Conservation (phyloP, 106 monocot species). For the Allium fistulosum region DNA sequence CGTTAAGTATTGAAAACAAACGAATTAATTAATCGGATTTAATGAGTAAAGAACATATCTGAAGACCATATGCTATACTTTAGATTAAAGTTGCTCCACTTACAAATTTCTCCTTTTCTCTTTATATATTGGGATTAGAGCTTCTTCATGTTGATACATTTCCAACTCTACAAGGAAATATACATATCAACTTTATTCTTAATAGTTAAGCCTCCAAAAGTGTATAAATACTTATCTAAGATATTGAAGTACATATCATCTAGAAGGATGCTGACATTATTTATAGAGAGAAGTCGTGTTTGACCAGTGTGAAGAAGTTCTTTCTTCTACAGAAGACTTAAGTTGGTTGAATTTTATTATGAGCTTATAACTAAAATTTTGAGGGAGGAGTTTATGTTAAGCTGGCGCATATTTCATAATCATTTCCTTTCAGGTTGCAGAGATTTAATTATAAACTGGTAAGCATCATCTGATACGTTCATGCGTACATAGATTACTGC, state of each 20-base stretch:
- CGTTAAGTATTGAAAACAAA: neutral
- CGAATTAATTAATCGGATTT: neutral
- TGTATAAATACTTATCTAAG: too few relatives aligned
- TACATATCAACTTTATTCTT: neutral
- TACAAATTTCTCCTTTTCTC: neutral
- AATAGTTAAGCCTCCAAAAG: too few relatives aligned
- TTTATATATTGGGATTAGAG: neutral
- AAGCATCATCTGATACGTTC: too few relatives aligned
- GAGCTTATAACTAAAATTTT: neutral
- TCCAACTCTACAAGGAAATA: neutral
- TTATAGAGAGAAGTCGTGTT: neutral
- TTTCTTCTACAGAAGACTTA: neutral
- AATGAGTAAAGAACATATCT: neutral
- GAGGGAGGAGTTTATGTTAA: neutral
- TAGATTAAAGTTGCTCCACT: too few relatives aligned
- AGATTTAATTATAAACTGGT: too few relatives aligned
- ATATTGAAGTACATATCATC: neutral
- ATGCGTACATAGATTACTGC: too few relatives aligned
- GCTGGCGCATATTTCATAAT: neutral
- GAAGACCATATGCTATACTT: too few relatives aligned
- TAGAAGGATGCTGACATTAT: neutral
- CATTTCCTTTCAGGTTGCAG: neutral
- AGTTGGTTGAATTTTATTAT: neutral
- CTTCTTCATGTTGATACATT: neutral
- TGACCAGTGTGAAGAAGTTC: constrained; percentile 3